Evolutionary conservation across 208 protist genomes (phyloP), one percentile per base, ranked within the genome.

Genomic region (Borovskyia barvae): DNA sequence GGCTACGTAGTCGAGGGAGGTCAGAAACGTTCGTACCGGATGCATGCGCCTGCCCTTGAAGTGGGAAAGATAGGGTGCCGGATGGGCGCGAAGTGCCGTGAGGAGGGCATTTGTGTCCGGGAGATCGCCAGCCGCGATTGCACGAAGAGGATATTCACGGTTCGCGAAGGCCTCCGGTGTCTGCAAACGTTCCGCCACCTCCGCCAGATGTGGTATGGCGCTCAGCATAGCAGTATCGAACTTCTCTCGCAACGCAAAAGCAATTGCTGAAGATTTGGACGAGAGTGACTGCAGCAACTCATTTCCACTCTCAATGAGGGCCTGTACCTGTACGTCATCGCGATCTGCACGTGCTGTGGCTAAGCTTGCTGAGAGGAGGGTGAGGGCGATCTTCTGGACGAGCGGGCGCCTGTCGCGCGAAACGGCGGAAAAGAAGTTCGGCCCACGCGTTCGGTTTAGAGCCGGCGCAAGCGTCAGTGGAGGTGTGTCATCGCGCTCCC

Each of bases 401-500:
- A 24, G 55, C 2, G 54, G 50, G 5, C 75, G 66, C 43, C 35
- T 58, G 9, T 76, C 72, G 15, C 77, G 76, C 19, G 82, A 70
- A n/a, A 90, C 77, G 19, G 80, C 85, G 2, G 84, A 63, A 52
- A 95, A 95, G 47, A 95, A 92, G 58, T 86, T 58, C 0, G 88
- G 80, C 20, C 88, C 88, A 5, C 82, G 79, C 26, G 63, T 37
- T 1, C 15, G 30, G 12, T 39, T 46, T 8, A 71, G 35, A 17
- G 46, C 1, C 12, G 41, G 25, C 37, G 55, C 36, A n/a, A 71
- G 36, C 32, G 33, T 28, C 30, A 71, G 41, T 30, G 64, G 55
- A 6, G 64, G 64, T 1, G 64, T 71, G 55, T 71, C 64, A n/a
- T 71, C 64, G 24, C 55, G 64, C 55, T 64, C 64, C 41, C 55